A percentile compares a stretch with the other conserved stretches of the same genome.
These are phyloP conservation scores for Zizania latifolia DNA, from an alignment of 176 grass and related monocot genomes.

Conservation along the genomic window DNA sequence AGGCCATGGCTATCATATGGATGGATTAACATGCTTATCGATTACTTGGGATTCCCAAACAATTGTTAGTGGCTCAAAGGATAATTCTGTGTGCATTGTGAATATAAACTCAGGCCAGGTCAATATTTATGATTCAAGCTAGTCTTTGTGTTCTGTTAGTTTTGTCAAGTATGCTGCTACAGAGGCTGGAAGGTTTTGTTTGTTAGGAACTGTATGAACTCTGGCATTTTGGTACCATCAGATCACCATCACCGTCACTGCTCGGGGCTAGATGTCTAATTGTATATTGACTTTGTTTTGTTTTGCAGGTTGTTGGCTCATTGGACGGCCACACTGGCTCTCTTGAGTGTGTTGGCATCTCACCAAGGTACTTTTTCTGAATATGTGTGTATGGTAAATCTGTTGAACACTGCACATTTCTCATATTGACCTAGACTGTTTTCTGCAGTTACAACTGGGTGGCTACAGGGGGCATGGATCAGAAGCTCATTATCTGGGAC, in stretches of 20 bases:
- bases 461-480: slow-evolving; percentile 78
- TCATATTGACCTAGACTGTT: background rate
- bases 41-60: slow-evolving; percentile 66
- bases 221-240: background rate
- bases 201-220: background rate
- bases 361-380: slow-evolving; percentile 45
- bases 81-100: slow-evolving; percentile 76
- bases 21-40: slow-evolving; percentile 84
- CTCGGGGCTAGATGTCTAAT: background rate
- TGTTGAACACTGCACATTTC: background rate
- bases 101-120: slow-evolving; percentile 74
- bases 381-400: background rate
- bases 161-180: background rate
- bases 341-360: slow-evolving; percentile 66
- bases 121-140: slow-evolving; percentile 12
- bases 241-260: no score
- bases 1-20: slow-evolving; percentile 80
- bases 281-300: background rate
- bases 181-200: background rate
- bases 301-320: slow-evolving; percentile 61
- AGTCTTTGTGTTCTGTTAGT: background rate
- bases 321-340: slow-evolving; percentile 54
- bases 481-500: slow-evolving; percentile 84
- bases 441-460: slow-evolving; percentile 50
- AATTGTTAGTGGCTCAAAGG: slow-evolving; percentile 66